Conservation (phyloP, 208 protist species). For the Porcisia hertigi region DNA sequence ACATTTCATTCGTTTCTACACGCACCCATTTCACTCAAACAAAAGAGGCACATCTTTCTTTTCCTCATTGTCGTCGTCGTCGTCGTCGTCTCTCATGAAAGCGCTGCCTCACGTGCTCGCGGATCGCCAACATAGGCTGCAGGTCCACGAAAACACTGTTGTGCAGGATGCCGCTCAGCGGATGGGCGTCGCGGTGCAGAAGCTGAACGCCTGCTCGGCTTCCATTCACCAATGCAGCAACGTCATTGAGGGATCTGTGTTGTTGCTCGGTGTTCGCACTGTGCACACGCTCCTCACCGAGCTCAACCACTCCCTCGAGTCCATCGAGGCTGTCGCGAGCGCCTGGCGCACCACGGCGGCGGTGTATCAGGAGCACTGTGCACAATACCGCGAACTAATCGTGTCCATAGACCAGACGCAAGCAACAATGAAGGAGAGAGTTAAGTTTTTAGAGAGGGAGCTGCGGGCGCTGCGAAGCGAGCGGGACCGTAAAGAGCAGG, state of each 20-base stretch:
- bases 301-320: slow-evolving; percentile 46
- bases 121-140: slow-evolving; percentile 59
- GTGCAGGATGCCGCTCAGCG: slow-evolving; percentile 34
- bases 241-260: slow-evolving; percentile 70
- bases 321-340: slow-evolving; percentile 39
- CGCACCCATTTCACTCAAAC: too few relatives aligned
- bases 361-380: slow-evolving; percentile 39
- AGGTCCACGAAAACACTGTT: slow-evolving; percentile 31
- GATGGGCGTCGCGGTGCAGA: slow-evolving; percentile 41
- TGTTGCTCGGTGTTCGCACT: slow-evolving; percentile 68
- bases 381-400: slow-evolving; percentile 53
- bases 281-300: slow-evolving; percentile 54
- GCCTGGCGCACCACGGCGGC: slow-evolving; percentile 37
- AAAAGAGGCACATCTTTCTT: not conserved
- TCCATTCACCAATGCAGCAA: slow-evolving; percentile 57
- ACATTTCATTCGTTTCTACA: too few relatives aligned
- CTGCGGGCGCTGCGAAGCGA: slow-evolving; percentile 48
- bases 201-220: slow-evolving; percentile 42
- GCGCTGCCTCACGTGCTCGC: slow-evolving; percentile 46
- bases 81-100: slow-evolving; percentile 15
- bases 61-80: not conserved
- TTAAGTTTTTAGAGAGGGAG: slow-evolving; percentile 56
- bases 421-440: slow-evolving; percentile 52
- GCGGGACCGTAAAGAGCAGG: slow-evolving; percentile 54
- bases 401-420: slow-evolving; percentile 42